These are phyloP conservation scores for Colletotrichum phormii DNA, from an alignment of 2,329 filamentous ascomycete genomes.

Conservation along the genomic window DNA sequence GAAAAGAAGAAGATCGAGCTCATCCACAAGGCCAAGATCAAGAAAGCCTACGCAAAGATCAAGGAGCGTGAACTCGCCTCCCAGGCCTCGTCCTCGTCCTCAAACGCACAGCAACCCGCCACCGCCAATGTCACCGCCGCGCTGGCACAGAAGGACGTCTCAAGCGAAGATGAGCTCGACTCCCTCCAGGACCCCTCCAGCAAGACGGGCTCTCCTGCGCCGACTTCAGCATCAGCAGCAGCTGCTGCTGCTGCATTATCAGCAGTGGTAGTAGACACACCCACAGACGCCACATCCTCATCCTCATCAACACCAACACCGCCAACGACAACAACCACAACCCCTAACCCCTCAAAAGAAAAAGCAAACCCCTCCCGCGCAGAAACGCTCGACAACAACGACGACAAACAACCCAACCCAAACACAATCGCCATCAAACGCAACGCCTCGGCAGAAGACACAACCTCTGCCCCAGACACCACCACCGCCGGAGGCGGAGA, in stretches of 20 bases:
- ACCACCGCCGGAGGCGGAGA: conserved; percentile 11
- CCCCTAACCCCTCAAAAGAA: conserved; percentile 33
- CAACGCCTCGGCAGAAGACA: conserved; percentile 38
- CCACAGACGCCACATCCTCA: conserved; percentile 6
- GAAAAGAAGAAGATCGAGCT: conserved; percentile 90
- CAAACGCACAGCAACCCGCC: conserved; percentile 28
- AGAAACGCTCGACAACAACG: conserved; percentile 50
- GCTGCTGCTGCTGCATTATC: conserved; percentile 3
- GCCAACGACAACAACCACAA: background rate
- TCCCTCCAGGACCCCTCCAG: conserved; percentile 3
- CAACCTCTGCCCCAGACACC: background rate
- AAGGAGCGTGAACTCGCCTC: conserved; percentile 68
- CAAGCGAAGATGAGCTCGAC: conserved; percentile 38
- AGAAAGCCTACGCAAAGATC: conserved; percentile 91
- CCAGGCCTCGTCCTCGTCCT: conserved; percentile 28
- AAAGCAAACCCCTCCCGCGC: conserved; percentile 55
- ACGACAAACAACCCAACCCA: conserved; percentile 33
- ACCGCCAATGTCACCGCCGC: conserved; percentile 21
- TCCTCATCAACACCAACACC: conserved; percentile 5
- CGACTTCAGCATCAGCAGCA: conserved; percentile 1
- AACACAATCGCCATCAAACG: conserved; percentile 36
- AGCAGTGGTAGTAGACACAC: conserved; percentile 1
- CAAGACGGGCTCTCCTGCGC: conserved; percentile 48
- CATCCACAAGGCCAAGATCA: conserved; percentile 93
- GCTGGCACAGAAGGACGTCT: conserved; percentile 33